Percentiles rank a stretch among this genome's conserved stretches.
phyloP scores from a whole-genome alignment of 1,139 yeast genomes.

The Arxiozyma heterogenica region DNA sequence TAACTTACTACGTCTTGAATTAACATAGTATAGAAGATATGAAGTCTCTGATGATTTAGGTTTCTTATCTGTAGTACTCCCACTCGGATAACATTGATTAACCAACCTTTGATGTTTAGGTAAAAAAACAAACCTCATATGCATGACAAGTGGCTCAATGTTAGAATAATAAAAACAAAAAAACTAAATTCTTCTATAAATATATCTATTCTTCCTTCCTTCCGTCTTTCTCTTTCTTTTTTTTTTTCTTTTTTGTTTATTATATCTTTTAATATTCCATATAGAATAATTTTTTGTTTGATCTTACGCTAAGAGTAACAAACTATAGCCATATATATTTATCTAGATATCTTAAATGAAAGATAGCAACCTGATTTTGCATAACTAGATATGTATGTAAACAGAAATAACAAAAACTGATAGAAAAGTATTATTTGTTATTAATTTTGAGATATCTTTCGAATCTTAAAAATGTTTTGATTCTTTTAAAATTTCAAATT shows the following conservation, averaged over 20 bases:
- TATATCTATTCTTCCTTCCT: background rate
- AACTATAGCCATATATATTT: too few species aligned
- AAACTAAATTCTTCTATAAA: background rate
- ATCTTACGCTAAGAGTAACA: background rate
- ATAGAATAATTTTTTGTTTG: too few species aligned
- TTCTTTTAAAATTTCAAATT: background rate
- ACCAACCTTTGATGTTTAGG: conserved; percentile 88
- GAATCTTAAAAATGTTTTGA: too few species aligned
- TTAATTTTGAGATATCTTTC: background rate
- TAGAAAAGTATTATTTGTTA: too few species aligned
- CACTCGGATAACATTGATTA: conserved; percentile 87
- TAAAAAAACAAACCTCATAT: conserved; percentile 34
- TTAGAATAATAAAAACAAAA: too few species aligned
- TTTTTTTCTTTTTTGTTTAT: too few species aligned
- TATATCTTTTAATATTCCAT: too few species aligned
- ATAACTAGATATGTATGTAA: too few species aligned
- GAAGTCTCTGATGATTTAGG: conserved; percentile 90
- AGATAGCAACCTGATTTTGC: too few species aligned
- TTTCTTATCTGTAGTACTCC: conserved; percentile 72
- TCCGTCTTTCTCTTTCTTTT: background rate
- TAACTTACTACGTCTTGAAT: conserved; percentile 77
- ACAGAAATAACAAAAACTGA: background rate
- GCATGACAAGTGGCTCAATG: conserved; percentile 3
- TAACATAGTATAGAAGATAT: conserved; percentile 82
- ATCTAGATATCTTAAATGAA: too few species aligned